Evolutionary conservation across 2,329 filamentous ascomycete species (phyloP).

Genomic region (Eurotiales sp.): DNA sequence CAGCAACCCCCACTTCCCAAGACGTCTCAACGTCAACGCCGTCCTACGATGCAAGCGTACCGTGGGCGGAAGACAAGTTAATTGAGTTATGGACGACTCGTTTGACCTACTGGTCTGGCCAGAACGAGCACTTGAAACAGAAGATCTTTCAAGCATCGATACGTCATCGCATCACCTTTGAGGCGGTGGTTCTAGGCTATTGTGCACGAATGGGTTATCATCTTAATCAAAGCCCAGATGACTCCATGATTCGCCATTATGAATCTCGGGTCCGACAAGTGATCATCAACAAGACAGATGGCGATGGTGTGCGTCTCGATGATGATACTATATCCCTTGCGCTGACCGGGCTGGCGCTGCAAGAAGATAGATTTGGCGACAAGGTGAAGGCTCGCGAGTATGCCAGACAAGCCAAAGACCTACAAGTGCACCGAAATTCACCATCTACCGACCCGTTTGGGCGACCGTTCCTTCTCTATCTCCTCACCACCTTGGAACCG

Average conservation of each 20-base stretch:
- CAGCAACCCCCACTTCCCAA: slow-evolving; percentile 25
- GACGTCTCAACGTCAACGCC: slow-evolving; percentile 32
- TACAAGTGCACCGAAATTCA: slow-evolving; percentile 28
- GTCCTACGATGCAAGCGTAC: slow-evolving; percentile 18
- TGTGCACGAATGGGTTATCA: slow-evolving; percentile 35
- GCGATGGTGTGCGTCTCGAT: slow-evolving; percentile 21
- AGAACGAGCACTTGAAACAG: slow-evolving; percentile 36
- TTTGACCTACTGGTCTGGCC: slow-evolving; percentile 40
- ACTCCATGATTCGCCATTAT: slow-evolving; percentile 26
- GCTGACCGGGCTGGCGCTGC: slow-evolving; percentile 33
- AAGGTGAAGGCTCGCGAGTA: slow-evolving; percentile 25
- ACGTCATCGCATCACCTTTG: slow-evolving; percentile 33
- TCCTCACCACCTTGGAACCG: slow-evolving; percentile 29
- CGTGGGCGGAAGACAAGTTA: slow-evolving; percentile 26
- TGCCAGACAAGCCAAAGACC: slow-evolving; percentile 24
- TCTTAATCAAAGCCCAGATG: slow-evolving; percentile 22
- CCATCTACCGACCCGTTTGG: slow-evolving; percentile 22
- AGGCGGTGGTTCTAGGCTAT: slow-evolving; percentile 34
- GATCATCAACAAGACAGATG: slow-evolving; percentile 23
- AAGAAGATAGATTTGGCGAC: slow-evolving; percentile 37
- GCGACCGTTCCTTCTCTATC: slow-evolving; percentile 33
- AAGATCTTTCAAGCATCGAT: slow-evolving; percentile 33
- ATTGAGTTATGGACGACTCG: slow-evolving; percentile 34
- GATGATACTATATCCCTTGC: slow-evolving; percentile 31
- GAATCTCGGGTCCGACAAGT: slow-evolving; percentile 23